Base-by-base conservation (phyloP, 164 flowering plant species). In the Vitis rupestris region DNA sequence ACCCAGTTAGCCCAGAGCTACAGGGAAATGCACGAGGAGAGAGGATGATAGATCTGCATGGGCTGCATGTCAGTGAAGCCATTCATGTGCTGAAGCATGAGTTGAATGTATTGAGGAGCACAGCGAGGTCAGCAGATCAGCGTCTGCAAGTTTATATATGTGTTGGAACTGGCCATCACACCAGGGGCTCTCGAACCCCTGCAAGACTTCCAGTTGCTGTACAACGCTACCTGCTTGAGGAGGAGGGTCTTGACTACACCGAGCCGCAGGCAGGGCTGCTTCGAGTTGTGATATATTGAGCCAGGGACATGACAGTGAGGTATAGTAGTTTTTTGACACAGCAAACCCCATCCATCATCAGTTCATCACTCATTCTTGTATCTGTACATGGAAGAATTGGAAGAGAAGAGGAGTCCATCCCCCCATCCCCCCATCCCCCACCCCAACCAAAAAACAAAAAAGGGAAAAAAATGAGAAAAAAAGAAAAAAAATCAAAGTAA, bases 81-180 rank as follows among this genome's bases (percentile, higher is more conserved):
- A 81, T 96, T 58, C 92, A 88, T 62, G 81, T 86, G 64, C 85
- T 96, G 72, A 96, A 86, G 82, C 87, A 86, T 14, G 98, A 96
- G 74, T 80, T 96, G 37, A 72, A 80, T 56, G 81, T 77, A 50
- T 59, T 93, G 76, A 87, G 88, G 76, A 85, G 79, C 73, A 78
- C 88, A 11, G 97, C 99, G 7, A 85, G 92, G 65, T 80, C 88
- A 19, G 75, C 91, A 3, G 88, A 80, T n/a, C 97, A 90, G 74
- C 90, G 89, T 1, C 71, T 90, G 67, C 91, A 84, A 64, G 94
- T 90, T 37, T 89, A 86, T 66, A 87, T 96, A 14, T 89, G 97
- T 72, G 97, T 96, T 14, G 98, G 99, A 44, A 95, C 97, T 8
- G 98, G 97, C 17, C 99, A 95, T 78, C 99, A 93, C 79, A 96